Base-by-base conservation (phyloP, 306 rosid species). In the Cajanus cajan region DNA sequence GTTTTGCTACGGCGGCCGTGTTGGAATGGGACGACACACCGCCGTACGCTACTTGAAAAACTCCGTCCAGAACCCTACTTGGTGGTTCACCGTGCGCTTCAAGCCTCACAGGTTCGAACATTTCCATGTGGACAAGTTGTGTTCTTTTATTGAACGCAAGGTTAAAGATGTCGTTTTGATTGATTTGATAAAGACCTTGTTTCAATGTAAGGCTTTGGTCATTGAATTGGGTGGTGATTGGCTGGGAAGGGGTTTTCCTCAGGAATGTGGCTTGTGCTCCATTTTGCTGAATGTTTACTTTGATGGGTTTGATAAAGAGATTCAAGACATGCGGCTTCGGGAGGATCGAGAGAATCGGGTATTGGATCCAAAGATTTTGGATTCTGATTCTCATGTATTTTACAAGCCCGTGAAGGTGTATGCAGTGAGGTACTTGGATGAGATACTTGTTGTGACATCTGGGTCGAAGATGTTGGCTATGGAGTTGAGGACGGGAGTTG, bases 391-490 rank as follows among this genome's bases (percentile, higher is more conserved):
- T 40, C 88, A 70, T 78, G 80, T 88, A 43, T 92, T 87, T 68
- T 88, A 84, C 74, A 94, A 90, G 87, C 98, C 97, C 0, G 90
- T 89, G 78, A 94, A 90, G 88, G 86, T 94, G 18, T 89, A 89
- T 85, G 97, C 89, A 4, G 90, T 92, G 78, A 92, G 98, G 83
- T 92, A 92, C 76, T 75, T 94, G 84, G 97, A 92, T 86, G 96
- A 90, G 85, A 88, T 92, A 76, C 82, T 94, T 31, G 71, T 92
- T 66, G 88, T 86, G 19, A 88, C 98, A 0, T 92, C 97, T 0
- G 96, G 97, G 34, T 83, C 96, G 0, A 94, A 90, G 84, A 71
- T 86, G 77, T 52, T 87, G 85, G 80, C 89, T 0, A 80, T 89
- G 94, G 97, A 90, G 68, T 85, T 90, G 71, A 92, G 69, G 90